Conservation (phyloP, 305 asterid genomes). For the Fraxinus floribunda region DNA sequence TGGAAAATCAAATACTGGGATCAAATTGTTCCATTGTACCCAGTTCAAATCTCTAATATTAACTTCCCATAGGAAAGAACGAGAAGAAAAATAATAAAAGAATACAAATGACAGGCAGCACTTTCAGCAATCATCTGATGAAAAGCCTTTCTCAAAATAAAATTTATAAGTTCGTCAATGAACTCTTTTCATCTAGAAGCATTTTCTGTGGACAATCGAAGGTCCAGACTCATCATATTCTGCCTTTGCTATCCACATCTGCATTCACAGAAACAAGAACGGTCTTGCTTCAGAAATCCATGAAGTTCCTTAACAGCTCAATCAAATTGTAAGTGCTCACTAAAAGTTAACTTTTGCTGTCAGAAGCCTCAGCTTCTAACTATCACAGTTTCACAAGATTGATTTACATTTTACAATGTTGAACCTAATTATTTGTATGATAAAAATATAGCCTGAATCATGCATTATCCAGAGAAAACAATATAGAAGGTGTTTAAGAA, state of each 20-base stretch:
- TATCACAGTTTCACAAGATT: neutral
- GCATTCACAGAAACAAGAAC: neutral
- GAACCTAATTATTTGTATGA: neutral
- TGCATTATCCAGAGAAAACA: neutral
- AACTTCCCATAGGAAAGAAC: neutral
- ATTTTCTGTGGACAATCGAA: constrained; percentile 1
- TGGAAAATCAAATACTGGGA: neutral
- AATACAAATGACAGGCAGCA: neutral
- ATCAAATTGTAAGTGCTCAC: neutral
- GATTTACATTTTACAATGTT: neutral
- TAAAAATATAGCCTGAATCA: neutral
- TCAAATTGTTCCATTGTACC: neutral
- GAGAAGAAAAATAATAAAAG: neutral
- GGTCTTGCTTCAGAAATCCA: neutral
- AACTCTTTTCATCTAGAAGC: neutral
- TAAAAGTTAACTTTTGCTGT: neutral
- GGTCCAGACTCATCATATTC: constrained; percentile 6
- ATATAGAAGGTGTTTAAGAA: neutral
- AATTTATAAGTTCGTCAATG: neutral
- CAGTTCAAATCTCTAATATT: neutral
- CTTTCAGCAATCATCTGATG: neutral
- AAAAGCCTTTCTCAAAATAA: neutral
- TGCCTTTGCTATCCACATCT: constrained; percentile 4
- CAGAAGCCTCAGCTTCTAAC: neutral
- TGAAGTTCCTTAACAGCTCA: neutral